Conservation (phyloP, 805 yeast genomes). For the Candida suzukii region DNA sequence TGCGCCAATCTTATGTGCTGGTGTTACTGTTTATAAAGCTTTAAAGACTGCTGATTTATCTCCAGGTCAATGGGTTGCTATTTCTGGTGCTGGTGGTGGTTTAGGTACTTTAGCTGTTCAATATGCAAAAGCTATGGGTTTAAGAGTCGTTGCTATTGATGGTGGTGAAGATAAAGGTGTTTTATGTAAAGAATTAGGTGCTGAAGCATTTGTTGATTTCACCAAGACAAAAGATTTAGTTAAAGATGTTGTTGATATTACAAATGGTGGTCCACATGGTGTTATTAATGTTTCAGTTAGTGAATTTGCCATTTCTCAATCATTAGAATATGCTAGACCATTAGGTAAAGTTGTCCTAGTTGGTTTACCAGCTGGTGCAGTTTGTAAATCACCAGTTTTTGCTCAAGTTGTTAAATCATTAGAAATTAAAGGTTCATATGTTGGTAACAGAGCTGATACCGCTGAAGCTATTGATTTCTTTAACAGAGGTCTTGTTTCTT, state of each 20-base stretch:
- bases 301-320: conserved; percentile 41
- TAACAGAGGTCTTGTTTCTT: conserved; percentile 54
- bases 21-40: conserved; percentile 88
- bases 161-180: conserved; percentile 64
- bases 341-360: conserved; percentile 58
- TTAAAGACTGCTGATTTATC: conserved; percentile 70
- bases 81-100: conserved; percentile 82
- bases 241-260: conserved; percentile 30
- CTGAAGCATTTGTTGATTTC: conserved; percentile 57
- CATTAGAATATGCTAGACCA: conserved; percentile 52
- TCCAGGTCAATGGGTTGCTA: conserved; percentile 68
- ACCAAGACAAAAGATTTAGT: conserved; percentile 35
- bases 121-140: conserved; percentile 72
- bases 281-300: conserved; percentile 60
- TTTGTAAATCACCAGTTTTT: conserved; percentile 63
- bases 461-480: conserved; percentile 71
- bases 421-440: conserved; percentile 74
- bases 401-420: conserved; percentile 66
- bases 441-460: conserved; percentile 85
- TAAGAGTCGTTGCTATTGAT: conserved; percentile 63
- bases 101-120: conserved; percentile 71
- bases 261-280: conserved; percentile 56
- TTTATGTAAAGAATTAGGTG: conserved; percentile 50
- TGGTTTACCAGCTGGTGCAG: conserved; percentile 76
- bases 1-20: conserved; percentile 86